Conservation (phyloP, 495 filamentous ascomycete species). For the Evernia prunastri region DNA sequence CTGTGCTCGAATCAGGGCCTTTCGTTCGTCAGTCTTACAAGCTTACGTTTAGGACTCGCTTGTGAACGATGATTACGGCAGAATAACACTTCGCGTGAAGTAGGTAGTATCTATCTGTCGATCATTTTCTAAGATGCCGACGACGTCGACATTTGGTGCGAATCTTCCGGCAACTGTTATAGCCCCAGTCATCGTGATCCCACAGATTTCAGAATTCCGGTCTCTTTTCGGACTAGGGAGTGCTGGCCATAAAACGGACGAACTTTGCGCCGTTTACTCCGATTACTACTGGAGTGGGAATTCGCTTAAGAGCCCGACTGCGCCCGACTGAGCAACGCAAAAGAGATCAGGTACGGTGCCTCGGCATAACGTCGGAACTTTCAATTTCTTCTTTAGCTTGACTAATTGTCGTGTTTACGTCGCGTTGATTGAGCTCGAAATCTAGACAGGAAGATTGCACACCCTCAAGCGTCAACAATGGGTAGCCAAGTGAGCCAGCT, state of each 20-base stretch:
- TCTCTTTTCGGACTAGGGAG: no score
- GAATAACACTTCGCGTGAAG: no score
- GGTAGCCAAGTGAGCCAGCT: not conserved
- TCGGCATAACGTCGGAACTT: not conserved
- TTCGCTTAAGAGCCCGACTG: not conserved
- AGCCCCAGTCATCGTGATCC: not conserved
- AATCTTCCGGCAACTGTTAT: no score
- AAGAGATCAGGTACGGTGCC: not conserved
- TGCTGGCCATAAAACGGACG: not conserved
- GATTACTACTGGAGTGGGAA: no score
- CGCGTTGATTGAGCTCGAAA: not conserved
- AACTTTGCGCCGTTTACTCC: not conserved
- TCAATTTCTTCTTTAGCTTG: not conserved
- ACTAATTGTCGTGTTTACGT: not conserved
- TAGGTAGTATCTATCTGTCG: no score
- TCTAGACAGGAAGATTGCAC: not conserved
- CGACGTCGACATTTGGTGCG: no score
- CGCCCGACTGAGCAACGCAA: not conserved
- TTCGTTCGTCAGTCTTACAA: no score
- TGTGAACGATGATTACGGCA: no score
- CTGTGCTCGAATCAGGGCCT: no score
- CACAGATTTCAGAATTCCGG: not conserved
- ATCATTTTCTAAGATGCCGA: no score
- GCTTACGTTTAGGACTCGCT: no score
- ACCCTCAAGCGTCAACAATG: not conserved